Conservation (phyloP, 192 early-diverging fungal species). For the Backusella mclennaniae region DNA sequence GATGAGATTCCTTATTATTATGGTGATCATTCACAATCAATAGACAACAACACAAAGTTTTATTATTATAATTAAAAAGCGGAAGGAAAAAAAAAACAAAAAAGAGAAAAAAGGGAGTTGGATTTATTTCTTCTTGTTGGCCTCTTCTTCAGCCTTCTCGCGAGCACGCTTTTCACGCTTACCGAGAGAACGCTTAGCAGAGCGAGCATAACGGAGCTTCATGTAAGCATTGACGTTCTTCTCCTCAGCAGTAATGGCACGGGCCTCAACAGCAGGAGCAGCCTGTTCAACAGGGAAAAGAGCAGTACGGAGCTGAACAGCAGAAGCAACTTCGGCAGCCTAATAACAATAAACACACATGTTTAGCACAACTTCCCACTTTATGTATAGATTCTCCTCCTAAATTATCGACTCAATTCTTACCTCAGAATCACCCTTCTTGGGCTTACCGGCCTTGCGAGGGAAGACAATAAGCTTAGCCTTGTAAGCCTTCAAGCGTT, state of each 20-base stretch:
- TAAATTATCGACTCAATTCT: neutral
- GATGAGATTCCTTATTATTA: neutral
- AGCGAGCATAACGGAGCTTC: conserved; percentile 77
- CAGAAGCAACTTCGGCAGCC: conserved; percentile 53
- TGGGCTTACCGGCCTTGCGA: conserved; percentile 87
- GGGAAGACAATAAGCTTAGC: conserved; percentile 97
- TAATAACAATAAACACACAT: neutral
- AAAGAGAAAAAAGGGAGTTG: conserved; percentile 1
- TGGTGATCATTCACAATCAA: neutral
- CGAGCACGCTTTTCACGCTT: conserved; percentile 76
- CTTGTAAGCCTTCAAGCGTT: conserved; percentile 92
- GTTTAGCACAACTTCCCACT: neutral
- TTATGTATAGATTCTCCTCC: no score
- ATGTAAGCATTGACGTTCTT: conserved; percentile 61
- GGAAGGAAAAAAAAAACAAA: neutral
- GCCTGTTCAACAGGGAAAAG: conserved; percentile 70
- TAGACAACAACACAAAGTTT: neutral
- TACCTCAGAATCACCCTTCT: conserved; percentile 65
- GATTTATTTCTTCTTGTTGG: conserved; percentile 48
- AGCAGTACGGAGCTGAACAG: conserved; percentile 64
- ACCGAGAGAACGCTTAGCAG: conserved; percentile 73
- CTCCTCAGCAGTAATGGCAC: conserved; percentile 56
- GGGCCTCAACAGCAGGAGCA: conserved; percentile 48
- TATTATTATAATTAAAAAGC: neutral
- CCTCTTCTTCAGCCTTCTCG: conserved; percentile 82